Conservation (phyloP, 2,329 filamentous ascomycete species). For the Diaporthe eres region DNA sequence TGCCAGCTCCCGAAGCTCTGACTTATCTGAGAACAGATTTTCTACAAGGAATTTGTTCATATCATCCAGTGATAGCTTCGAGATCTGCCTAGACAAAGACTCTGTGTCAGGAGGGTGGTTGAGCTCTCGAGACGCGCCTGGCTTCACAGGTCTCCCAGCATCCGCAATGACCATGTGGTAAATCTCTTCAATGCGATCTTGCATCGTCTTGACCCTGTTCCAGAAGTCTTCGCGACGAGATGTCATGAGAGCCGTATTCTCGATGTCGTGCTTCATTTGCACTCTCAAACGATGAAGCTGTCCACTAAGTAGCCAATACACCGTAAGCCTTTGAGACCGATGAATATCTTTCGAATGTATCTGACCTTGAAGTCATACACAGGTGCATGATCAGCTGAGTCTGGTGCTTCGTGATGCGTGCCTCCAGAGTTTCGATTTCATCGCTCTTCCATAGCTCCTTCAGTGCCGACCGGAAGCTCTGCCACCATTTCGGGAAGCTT, state of each 20-base stretch:
- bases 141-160: neutral
- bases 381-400: neutral
- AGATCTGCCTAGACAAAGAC: neutral
- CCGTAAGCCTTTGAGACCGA: neutral
- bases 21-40: neutral
- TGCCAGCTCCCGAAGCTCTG: neutral
- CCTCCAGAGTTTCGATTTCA: slow-evolving; percentile 7
- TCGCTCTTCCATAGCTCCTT: slow-evolving; percentile 4
- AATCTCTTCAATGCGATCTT: neutral
- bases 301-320: neutral
- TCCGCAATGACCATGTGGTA: neutral
- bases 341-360: too few relatives aligned
- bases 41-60: neutral
- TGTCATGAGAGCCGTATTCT: neutral
- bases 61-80: neutral
- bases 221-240: neutral
- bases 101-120: too few relatives aligned
- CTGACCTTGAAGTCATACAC: neutral
- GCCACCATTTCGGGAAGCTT: slow-evolving; percentile 5
- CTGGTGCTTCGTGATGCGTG: neutral
- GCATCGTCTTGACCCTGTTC: neutral
- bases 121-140: neutral
- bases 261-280: neutral
- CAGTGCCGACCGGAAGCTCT: slow-evolving; percentile 5
- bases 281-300: neutral